Evolutionary conservation across 306 rosid species (phyloP).

Genomic region (Malus fusca): DNA sequence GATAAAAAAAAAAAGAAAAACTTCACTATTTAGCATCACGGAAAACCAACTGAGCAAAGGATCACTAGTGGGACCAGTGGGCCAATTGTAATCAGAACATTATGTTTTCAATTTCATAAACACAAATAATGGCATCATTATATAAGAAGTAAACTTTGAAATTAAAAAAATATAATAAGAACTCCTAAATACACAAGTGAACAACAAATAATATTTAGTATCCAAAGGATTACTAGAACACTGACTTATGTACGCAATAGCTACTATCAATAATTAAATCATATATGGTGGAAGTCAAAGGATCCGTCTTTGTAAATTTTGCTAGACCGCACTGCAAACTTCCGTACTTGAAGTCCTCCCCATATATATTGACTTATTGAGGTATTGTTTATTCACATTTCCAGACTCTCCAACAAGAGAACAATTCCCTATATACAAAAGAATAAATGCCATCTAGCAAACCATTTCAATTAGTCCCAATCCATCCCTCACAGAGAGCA

Average conservation of each 20-base stretch:
- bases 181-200: not conserved
- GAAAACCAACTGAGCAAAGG: not conserved
- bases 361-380: not conserved
- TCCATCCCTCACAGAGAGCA: not conserved
- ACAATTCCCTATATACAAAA: not conserved
- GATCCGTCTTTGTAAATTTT: too few species aligned
- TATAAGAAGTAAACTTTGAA: not conserved
- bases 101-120: too few species aligned
- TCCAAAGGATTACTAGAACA: not conserved
- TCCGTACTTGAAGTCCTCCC: not conserved
- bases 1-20: too few species aligned
- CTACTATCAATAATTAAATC: not conserved
- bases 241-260: not conserved
- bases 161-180: too few species aligned
- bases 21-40: not conserved
- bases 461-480: not conserved
- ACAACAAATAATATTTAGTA: too few species aligned
- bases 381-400: not conserved
- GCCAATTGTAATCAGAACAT: too few species aligned
- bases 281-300: too few species aligned
- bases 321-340: too few species aligned
- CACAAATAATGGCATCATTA: too few species aligned
- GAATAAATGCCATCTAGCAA: not conserved
- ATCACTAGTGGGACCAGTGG: not conserved
- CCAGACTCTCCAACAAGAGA: not conserved